Conservation (phyloP, 176 grass and related monocot species). For the Pharus latifolius region DNA sequence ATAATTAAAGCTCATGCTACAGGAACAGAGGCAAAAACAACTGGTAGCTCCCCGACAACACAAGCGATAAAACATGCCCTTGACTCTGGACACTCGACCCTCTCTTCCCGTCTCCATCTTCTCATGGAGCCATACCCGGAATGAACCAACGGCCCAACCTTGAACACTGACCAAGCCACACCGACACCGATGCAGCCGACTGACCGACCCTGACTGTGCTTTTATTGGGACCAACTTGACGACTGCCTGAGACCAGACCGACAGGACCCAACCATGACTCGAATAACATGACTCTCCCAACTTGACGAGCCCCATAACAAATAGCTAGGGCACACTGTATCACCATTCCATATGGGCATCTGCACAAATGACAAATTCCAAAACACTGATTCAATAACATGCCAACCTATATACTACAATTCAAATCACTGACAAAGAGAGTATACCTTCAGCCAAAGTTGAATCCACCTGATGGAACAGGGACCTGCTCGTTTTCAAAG, state of each 20-base stretch:
- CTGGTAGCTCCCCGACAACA: not conserved
- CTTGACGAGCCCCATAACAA: not conserved
- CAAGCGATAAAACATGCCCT: not conserved
- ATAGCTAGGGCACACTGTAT: slow-evolving; percentile 1
- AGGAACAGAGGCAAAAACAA: not conserved
- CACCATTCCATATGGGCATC: not conserved
- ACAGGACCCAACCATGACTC: slow-evolving; percentile 21
- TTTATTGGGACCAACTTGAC: not conserved
- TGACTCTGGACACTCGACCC: not conserved
- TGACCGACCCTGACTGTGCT: not conserved
- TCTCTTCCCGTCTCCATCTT: not conserved
- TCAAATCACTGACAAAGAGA: not conserved
- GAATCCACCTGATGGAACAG: slow-evolving; percentile 16
- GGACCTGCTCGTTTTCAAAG: slow-evolving; percentile 10
- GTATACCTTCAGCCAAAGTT: slow-evolving; percentile 34
- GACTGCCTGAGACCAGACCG: not conserved
- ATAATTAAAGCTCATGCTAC: not conserved
- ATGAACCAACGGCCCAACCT: not conserved
- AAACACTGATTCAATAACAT: not conserved
- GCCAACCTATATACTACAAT: not conserved
- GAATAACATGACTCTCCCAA: slow-evolving; percentile 18
- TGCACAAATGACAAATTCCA: not conserved
- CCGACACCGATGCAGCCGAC: not conserved
- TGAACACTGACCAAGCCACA: not conserved
- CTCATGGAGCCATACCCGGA: not conserved